Percentiles rank a stretch among this genome's conserved stretches.
Evolutionary conservation across 2,329 filamentous ascomycete species (phyloP).

Genomic region (Lasiodiplodia sp.): DNA sequence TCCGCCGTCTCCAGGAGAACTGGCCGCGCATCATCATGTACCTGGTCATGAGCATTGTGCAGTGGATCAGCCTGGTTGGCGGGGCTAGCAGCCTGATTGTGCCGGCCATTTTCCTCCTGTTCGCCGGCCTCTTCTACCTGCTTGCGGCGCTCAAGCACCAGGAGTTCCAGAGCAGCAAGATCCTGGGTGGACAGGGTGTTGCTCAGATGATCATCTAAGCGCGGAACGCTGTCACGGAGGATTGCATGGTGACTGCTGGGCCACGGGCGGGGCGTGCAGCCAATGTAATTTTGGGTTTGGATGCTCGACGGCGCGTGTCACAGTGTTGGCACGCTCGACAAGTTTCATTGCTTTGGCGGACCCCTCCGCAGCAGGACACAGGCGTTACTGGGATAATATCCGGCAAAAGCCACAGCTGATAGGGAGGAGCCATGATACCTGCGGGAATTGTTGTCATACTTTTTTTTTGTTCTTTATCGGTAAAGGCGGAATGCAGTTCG

Average conservation of each 20-base stretch:
- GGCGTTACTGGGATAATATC: slow-evolving; percentile 25
- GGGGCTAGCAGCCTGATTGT: slow-evolving; percentile 77
- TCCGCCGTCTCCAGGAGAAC: slow-evolving; percentile 93
- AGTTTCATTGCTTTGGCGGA: slow-evolving; percentile 17
- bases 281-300: slow-evolving; percentile 20
- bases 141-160: slow-evolving; percentile 82
- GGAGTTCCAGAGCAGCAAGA: slow-evolving; percentile 92
- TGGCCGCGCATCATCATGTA: slow-evolving; percentile 96
- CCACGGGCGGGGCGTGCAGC: neutral
- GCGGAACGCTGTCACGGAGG: neutral
- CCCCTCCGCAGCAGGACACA: slow-evolving; percentile 14
- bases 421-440: slow-evolving; percentile 24
- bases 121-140: slow-evolving; percentile 82
- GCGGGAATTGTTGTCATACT: slow-evolving; percentile 12
- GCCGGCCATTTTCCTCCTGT: slow-evolving; percentile 78
- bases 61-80: slow-evolving; percentile 79
- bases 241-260: neutral
- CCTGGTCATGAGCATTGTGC: slow-evolving; percentile 76
- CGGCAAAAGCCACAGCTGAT: slow-evolving; percentile 21
- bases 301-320: slow-evolving; percentile 21
- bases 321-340: neutral
- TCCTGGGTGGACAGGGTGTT: slow-evolving; percentile 88
- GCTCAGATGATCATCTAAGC: slow-evolving; percentile 94
- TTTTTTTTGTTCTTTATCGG: slow-evolving; percentile 14
- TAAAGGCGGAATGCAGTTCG: slow-evolving; percentile 20